Base-by-base conservation (phyloP, 345 rosid genomes). In the Dimocarpus longan region DNA sequence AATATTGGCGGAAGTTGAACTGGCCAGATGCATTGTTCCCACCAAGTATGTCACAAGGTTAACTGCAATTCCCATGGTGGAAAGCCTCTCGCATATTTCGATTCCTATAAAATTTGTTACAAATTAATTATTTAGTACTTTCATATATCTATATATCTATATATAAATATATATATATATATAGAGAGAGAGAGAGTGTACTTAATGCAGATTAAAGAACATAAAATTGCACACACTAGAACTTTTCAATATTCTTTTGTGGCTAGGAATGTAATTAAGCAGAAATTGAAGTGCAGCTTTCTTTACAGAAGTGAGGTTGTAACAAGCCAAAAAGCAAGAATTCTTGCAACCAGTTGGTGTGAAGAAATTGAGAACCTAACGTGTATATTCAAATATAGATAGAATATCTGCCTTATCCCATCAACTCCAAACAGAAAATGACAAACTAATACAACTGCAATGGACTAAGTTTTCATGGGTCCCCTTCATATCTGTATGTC, bases 41-140 rank as follows among this genome's bases (percentile, higher is more conserved):
- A 62, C 82, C 82, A 89, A 77, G 73, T 88, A 91, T 12, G 92
- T 89, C 82, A 91, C 93, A 43, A 90, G 80, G 83, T 90, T 91
- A 24, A 89, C 92, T 0, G 90, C 90, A 69, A 91, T 91, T 69
- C 90, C 91, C 91, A 91, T 89, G 3, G 92, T 88, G 68, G 95
- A 86, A 15, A 91, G 89, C 84, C 95, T 86, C 87, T 91, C 93
- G 46, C 86, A 80, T 81, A 91, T 40, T 80, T 91, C 93, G 28
- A 87, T 87, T 70, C 88, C 92, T 90, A 83, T 9, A 64, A 67
- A 50, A 52, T 80, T 18, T 68, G 26, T 48, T 9, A 10, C 22
- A 21, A 57, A 10, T 0, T 62, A 8, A 32, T 32, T 32, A 32
- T 44, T 40, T 50, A 70, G n/a, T 70, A 40, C 5, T 57, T 57